Base-by-base conservation (phyloP, 352 stramenopile genomes). In the Phytophthora pisi region DNA sequence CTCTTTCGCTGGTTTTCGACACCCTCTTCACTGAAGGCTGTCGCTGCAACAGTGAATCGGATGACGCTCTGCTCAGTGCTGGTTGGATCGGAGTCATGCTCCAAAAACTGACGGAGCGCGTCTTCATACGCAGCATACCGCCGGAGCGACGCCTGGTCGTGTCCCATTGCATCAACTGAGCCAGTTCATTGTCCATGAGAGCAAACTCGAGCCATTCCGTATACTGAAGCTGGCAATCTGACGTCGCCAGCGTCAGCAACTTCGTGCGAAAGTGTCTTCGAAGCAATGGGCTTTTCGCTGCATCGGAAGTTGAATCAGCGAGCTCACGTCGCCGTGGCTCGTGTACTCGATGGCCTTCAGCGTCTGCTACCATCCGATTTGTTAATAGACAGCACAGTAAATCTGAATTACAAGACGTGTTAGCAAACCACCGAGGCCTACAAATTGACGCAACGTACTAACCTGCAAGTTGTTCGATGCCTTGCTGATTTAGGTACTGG, bases 401-500 rank as follows among this genome's bases (percentile, higher is more conserved):
- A 70, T 86, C 81, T 90, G 46, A 65, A 31, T 5, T 11, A 52
- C 7, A 31, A 63, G 2, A 36, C 58, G 10, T 13, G 40, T 46
- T 51, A 51, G 18, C 26, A 18, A 51, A 6, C 13, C 10, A 30
- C 2, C 11, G 23, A 52, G 11, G 9, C 18, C 10, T 1, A 10
- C 4, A 8, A 52, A 4, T 5, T 34, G 18, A 18, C 16, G 16
- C 20, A 34, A 9, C 20, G 20, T 18, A 57, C 45, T 31, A 36
- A 87, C 82, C 82, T 80, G 82, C 76, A 55, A 90, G 76, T 30
- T 84, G 47, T 53, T 79, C 38, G 45, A 85, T 74, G 15, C 57
- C 78, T 54, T 68, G 61, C 43, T 72, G 62, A 53, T 83, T 64
- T 28, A 90, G 57, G 24, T 68, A 66, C 16, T 77, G 55, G 34